Percentiles rank a stretch among this genome's conserved stretches.
Conservation (phyloP, 306 rosid genomes). For the Geum urbanum region DNA sequence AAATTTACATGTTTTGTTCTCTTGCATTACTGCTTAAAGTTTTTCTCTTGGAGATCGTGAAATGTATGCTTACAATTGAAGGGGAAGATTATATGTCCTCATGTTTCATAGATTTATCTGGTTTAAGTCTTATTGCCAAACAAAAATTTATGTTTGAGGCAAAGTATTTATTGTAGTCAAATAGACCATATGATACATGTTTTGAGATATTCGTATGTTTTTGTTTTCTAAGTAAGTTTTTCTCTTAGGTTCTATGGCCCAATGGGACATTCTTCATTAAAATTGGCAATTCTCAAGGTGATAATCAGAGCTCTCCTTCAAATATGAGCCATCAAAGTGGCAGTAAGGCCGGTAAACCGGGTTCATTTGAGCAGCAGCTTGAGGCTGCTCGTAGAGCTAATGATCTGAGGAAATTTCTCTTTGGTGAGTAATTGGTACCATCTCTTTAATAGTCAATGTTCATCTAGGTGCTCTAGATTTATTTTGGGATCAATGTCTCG, state of each 20-base stretch:
- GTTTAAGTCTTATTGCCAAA: no score
- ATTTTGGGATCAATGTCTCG: background rate
- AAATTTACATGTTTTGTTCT: no score
- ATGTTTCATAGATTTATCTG: no score
- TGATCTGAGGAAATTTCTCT: constrained; percentile 73
- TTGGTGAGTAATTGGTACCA: constrained; percentile 54
- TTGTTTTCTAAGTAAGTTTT: background rate
- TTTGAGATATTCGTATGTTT: no score
- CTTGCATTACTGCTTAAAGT: no score
- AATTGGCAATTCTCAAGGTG: constrained; percentile 33
- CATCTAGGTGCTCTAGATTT: background rate
- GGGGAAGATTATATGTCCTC: no score
- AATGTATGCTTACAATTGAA: no score
- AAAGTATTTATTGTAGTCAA: no score
- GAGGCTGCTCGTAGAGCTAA: constrained; percentile 98
- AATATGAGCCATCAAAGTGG: constrained; percentile 37
- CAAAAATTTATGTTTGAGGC: no score
- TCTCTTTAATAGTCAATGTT: constrained; percentile 6
- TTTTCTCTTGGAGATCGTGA: no score
- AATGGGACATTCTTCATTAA: constrained; percentile 67
- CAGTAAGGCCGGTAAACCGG: constrained; percentile 40
- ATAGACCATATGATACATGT: no score
- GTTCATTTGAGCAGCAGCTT: constrained; percentile 78
- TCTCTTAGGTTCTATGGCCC: constrained; percentile 85
- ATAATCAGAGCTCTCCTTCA: constrained; percentile 32